Base-by-base conservation (phyloP, 805 yeast species). In the Lipomyces lipofer region DNA sequence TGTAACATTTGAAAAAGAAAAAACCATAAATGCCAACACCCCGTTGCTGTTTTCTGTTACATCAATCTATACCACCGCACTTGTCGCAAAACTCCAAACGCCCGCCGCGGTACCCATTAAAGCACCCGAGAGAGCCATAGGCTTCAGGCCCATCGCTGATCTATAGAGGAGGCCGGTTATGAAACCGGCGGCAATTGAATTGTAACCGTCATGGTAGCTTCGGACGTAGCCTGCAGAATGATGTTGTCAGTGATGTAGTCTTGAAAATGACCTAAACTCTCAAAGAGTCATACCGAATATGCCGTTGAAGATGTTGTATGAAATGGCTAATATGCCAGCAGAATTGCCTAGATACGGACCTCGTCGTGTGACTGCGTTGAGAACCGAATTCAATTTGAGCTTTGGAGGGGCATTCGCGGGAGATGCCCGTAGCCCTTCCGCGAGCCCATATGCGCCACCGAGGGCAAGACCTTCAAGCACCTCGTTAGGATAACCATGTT, bases 331-430 rank as follows among this genome's bases (percentile, higher is more conserved):
- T 19, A 90, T 95, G 75, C 97, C 99, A 13, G 96, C 95, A 49
- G 86, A 84, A 76, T 94, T 94, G 64, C 98, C 99, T 68, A 92
- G 73, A 72, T 82, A 92, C 21, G 99, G 99, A 57, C 99, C 99
- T 71, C 96, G 84, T 68, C 89, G 86, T 38, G 99, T 94, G 66
- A 94, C 80, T 68, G 88, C 88, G 77, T 94, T 94, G 66, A 94
- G 80, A 42, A 94, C 78, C 8, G 97, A 90, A 77, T 94, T 94
- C 60, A 91, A 77, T 70, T 88, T 84, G 70, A 94, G 78, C 70
- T 86, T 88, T 51, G 87, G 83, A 10, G 96, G 83, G 29, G 91
- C 82, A 56, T 81, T 78, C 42, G 84, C 79, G 39, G 95, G 94
- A 51, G 94, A 77, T 69, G 83, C 82, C 58, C 79, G 78, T 52